A percentile compares a stretch with the other conserved stretches of the same genome.
These are phyloP conservation scores for Elaphomyces granulatus DNA, from an alignment of 495 filamentous ascomycete species.

Conservation along the genomic window DNA sequence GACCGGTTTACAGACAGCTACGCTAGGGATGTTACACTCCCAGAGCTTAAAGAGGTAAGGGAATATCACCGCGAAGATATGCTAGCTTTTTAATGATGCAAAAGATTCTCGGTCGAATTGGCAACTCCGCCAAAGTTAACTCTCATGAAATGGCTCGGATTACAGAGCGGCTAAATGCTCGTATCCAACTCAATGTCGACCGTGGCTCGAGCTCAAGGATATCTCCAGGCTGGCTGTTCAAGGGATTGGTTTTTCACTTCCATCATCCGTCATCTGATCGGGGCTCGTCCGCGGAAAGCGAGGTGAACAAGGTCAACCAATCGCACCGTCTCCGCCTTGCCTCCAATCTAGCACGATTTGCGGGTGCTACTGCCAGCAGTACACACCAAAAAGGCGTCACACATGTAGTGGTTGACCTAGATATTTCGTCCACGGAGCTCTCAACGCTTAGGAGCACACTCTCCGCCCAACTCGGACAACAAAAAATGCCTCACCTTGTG, in stretches of 20 bases:
- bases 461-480: slow-evolving; percentile 8
- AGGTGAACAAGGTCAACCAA: background rate
- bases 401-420: slow-evolving; percentile 43
- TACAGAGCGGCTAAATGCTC: no score
- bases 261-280: slow-evolving; percentile 13
- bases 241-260: slow-evolving; percentile 42
- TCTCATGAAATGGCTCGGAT: no score
- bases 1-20: slow-evolving; percentile 81
- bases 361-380: slow-evolving; percentile 30
- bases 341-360: slow-evolving; percentile 45
- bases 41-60: slow-evolving; percentile 51
- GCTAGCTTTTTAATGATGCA: no score
- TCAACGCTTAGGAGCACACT: slow-evolving; percentile 17
- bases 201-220: slow-evolving; percentile 6
- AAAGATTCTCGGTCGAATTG: no score
- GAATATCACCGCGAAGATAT: slow-evolving; percentile 37
- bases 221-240: slow-evolving; percentile 53
- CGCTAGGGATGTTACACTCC: slow-evolving; percentile 47
- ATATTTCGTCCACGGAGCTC: slow-evolving; percentile 11
- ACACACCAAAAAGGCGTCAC: slow-evolving; percentile 30
- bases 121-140: no score
- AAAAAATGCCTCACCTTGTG: slow-evolving; percentile 56
- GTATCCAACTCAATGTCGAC: no score
- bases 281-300: background rate
- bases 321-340: slow-evolving; percentile 14